Conservation (phyloP, 208 protist species). For the Leptomonas seymouri region DNA sequence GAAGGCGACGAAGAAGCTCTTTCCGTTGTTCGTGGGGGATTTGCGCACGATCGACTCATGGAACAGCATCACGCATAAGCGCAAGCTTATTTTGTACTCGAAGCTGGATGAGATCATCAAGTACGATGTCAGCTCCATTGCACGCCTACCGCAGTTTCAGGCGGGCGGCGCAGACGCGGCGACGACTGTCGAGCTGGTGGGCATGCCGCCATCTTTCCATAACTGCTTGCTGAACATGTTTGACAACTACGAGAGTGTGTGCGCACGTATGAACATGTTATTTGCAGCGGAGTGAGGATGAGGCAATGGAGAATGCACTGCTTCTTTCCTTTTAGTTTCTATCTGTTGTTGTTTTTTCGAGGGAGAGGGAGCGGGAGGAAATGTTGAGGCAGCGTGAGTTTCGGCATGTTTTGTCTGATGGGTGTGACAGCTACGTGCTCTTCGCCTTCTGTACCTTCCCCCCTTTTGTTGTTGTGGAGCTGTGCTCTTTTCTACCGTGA, state of each 20-base stretch:
- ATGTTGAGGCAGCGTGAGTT: too few species aligned
- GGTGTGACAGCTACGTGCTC: too few species aligned
- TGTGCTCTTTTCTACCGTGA: too few species aligned
- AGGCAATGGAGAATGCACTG: not conserved
- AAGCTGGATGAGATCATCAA: constrained; percentile 70
- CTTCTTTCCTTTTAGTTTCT: not conserved
- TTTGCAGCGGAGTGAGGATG: constrained; percentile 10
- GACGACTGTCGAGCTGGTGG: constrained; percentile 45
- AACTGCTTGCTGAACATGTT: constrained; percentile 31
- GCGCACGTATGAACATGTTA: constrained; percentile 20
- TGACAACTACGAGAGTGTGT: constrained; percentile 28
- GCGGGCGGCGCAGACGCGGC: constrained; percentile 14
- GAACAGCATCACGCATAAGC: constrained; percentile 37
- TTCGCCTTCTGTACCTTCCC: too few species aligned
- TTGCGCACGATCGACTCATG: constrained; percentile 53
- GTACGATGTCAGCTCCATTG: constrained; percentile 51
- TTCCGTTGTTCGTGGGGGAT: constrained; percentile 53
- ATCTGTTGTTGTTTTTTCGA: too few species aligned
- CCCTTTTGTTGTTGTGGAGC: too few species aligned
- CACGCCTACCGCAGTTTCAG: constrained; percentile 48
- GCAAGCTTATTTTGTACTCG: constrained; percentile 74
- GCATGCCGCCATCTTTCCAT: constrained; percentile 26
- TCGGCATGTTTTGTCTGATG: too few species aligned
- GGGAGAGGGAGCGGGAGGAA: too few species aligned
- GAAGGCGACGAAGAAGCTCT: constrained; percentile 37